These are phyloP conservation scores for Conidiobolus coronatus DNA, from an alignment of 371 early-diverging fungal species.

Conservation along the genomic window DNA sequence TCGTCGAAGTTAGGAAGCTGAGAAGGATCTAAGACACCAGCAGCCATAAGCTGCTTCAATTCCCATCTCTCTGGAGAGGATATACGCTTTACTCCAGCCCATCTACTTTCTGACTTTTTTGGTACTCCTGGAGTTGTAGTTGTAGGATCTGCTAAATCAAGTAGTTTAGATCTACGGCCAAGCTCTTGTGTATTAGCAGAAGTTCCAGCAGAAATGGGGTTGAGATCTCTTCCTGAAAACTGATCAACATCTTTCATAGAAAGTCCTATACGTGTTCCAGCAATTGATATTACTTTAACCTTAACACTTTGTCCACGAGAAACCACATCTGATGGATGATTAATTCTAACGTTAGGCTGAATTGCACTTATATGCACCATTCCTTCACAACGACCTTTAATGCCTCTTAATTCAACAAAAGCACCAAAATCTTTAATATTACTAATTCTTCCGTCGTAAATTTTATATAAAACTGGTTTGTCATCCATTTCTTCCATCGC, in stretches of 20 bases:
- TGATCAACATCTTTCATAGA: constrained; percentile 94
- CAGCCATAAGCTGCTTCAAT: constrained; percentile 86
- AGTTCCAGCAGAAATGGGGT: constrained; percentile 20
- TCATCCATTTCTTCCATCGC: constrained; percentile 21
- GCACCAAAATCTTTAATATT: constrained; percentile 79
- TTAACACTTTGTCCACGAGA: constrained; percentile 50
- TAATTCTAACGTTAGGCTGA: constrained; percentile 31
- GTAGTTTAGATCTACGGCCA: background rate
- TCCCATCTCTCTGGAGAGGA: constrained; percentile 94
- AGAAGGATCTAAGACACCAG: constrained; percentile 66
- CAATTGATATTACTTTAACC: constrained; percentile 81
- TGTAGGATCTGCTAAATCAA: background rate
- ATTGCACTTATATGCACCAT: constrained; percentile 70
- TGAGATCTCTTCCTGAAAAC: constrained; percentile 61
- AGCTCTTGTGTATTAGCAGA: constrained; percentile 12
- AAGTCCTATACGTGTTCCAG: constrained; percentile 51
- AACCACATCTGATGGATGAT: constrained; percentile 61
- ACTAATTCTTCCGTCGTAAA: constrained; percentile 59
- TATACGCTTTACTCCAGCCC: constrained; percentile 52
- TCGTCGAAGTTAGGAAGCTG: constrained; percentile 77
- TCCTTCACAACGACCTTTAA: constrained; percentile 46
- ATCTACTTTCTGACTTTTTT: constrained; percentile 20
- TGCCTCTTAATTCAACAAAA: constrained; percentile 66
- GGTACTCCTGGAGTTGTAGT: background rate
- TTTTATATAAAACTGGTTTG: constrained; percentile 65